Evolutionary conservation across 176 grass and related monocot species (phyloP).

Genomic region (Triticum aestivum): IWGSC_CS_RefSeq_v2.1 NC_057808.1:262309457-262309956

Average conservation of each 20-base stretch:
- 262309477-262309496: neutral
- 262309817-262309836: neutral
- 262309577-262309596: slow-evolving; percentile 96
- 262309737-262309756: slow-evolving; percentile 93
- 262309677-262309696: slow-evolving; percentile 98
- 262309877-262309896: slow-evolving; percentile 49
- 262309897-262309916: slow-evolving; percentile 91
- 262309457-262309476: neutral
- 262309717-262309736: slow-evolving; percentile 96
- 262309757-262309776: slow-evolving; percentile 96
- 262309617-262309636: slow-evolving; percentile 13
- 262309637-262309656: neutral
- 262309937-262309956: slow-evolving; percentile 98
- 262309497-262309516: slow-evolving; percentile 77
- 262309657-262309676: neutral
- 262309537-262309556: slow-evolving; percentile 76
- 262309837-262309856: neutral
- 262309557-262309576: slow-evolving; percentile 88
- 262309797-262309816: neutral
- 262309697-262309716: slow-evolving; percentile 99
- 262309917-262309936: slow-evolving; percentile 81
- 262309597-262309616: slow-evolving; percentile 67
- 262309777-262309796: slow-evolving; percentile 45
- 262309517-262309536: slow-evolving; percentile 96
- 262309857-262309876: neutral